Evolutionary conservation across 306 rosid genomes (phyloP), one percentile per base, ranked within the genome.

Genomic region (Morella rubra): DNA sequence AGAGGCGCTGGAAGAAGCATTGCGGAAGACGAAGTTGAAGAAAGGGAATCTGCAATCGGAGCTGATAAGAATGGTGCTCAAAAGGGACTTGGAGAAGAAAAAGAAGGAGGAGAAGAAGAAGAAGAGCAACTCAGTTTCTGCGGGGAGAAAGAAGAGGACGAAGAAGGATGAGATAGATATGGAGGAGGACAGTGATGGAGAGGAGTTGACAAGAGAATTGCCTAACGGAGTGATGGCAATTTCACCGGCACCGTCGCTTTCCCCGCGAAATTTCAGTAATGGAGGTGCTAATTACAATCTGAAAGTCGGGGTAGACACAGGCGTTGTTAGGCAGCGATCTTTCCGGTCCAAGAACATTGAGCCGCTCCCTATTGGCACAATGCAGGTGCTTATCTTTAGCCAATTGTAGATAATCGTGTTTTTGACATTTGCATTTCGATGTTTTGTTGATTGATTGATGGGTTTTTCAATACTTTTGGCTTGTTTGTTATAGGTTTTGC

Each of bases 321-420:
- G 50, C 69, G 68, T 84, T 41, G 49, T 84, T 53, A 72, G 75
- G 24, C 82, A 83, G 22, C 88, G 96, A 84, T 87, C 80, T 81
- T 90, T 92, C 79, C 87, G 99, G 82, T 96, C 99, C 52, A 96
- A 92, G 90, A 96, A 96, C 87, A 89, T 81, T 64, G 95, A 95
- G 72, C 83, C 91, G 70, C 78, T 76, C 69, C 84, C 90, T 42
- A 69, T 46, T 83, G 93, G 85, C 27, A 83, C 86, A 42, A 86
- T 89, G 83, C 89, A 89, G 95, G 97, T 88, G 76, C 55, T 42
- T 52, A 60, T 68, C 55, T 77, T 55, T 60, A 19, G 68, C 18
- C 7, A 14, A 67, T 46, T 54, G 14, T 49, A 12, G 40, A 40
- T 72, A 58, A 41, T 69, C 5, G 44, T 13, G 77, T 4, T 8